phyloP scores from a whole-genome alignment of 768 basidiomycete species.

The Trametes maxima region DNA sequence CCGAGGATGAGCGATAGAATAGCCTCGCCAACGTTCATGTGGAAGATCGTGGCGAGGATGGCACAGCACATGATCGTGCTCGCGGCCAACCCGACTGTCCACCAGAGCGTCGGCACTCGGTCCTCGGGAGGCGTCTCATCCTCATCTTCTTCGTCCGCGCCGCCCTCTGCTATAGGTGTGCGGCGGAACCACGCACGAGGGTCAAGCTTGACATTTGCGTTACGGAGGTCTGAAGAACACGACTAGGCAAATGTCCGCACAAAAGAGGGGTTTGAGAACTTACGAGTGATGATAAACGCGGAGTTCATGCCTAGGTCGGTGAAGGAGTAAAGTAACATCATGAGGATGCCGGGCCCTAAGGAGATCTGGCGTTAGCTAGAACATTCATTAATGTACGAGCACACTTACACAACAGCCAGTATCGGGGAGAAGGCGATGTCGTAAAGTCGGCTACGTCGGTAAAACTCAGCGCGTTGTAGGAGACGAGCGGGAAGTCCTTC shows the following conservation, averaged over 20 bases:
- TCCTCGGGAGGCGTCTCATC: constrained; percentile 46
- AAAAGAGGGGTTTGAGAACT: neutral
- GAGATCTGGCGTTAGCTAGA: neutral
- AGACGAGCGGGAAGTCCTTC: constrained; percentile 46
- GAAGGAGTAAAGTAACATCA: constrained; percentile 65
- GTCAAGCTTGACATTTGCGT: constrained; percentile 2
- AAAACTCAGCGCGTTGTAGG: constrained; percentile 47
- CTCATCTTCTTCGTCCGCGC: constrained; percentile 22
- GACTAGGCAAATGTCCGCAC: neutral
- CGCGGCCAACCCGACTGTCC: constrained; percentile 44
- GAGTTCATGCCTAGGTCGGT: constrained; percentile 50
- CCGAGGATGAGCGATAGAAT: constrained; percentile 59
- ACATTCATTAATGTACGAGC: neutral
- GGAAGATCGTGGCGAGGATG: constrained; percentile 55
- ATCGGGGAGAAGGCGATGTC: constrained; percentile 28
- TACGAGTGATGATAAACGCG: constrained; percentile 35
- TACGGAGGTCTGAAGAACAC: neutral
- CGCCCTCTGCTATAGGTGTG: neutral
- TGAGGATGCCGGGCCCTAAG: constrained; percentile 55
- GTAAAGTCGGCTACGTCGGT: constrained; percentile 36
- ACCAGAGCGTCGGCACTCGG: constrained; percentile 58
- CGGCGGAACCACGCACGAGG: constrained; percentile 20
- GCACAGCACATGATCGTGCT: constrained; percentile 53
- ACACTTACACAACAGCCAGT: constrained; percentile 26
- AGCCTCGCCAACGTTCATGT: constrained; percentile 60